Evolutionary conservation across 495 filamentous ascomycete species (phyloP).

Genomic region (Annulohypoxylon moriforme): DNA sequence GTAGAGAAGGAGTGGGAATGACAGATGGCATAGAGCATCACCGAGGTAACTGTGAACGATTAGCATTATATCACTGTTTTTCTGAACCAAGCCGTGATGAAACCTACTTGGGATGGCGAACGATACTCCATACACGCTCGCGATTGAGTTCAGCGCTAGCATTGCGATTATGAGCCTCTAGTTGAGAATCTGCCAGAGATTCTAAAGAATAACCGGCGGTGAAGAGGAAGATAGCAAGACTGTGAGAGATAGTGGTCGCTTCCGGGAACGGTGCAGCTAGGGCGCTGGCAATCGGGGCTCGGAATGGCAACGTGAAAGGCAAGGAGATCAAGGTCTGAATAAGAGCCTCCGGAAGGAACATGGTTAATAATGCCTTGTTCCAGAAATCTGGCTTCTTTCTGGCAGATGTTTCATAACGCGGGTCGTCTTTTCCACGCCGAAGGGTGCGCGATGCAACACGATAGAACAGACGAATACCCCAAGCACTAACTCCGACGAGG

Average conservation of each 20-base stretch:
- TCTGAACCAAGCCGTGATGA: background rate
- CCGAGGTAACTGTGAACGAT: constrained; percentile 63
- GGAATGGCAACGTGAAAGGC: constrained; percentile 66
- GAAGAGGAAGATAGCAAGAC: constrained; percentile 65
- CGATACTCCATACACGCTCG: constrained; percentile 69
- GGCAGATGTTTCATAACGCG: constrained; percentile 59
- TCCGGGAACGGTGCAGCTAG: constrained; percentile 36
- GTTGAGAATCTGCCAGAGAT: constrained; percentile 64
- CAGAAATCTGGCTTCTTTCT: constrained; percentile 66
- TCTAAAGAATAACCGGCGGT: constrained; percentile 65
- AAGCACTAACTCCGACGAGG: constrained; percentile 63
- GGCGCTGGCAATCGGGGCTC: constrained; percentile 45
- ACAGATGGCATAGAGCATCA: constrained; percentile 65
- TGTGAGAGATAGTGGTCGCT: constrained; percentile 42
- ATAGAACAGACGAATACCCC: constrained; percentile 66
- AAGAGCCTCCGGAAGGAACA: constrained; percentile 64
- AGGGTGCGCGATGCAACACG: constrained; percentile 60
- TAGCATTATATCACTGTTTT: constrained; percentile 14
- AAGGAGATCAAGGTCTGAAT: constrained; percentile 65
- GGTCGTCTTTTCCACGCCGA: constrained; percentile 63
- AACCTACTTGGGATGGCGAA: constrained; percentile 70
- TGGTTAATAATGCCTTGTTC: constrained; percentile 60
- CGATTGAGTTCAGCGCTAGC: constrained; percentile 45
- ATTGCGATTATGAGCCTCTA: constrained; percentile 54
- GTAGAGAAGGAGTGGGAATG: constrained; percentile 63